phyloP scores from a whole-genome alignment of 2,329 filamentous ascomycete species.

The Aureobasidium sp. region DNA sequence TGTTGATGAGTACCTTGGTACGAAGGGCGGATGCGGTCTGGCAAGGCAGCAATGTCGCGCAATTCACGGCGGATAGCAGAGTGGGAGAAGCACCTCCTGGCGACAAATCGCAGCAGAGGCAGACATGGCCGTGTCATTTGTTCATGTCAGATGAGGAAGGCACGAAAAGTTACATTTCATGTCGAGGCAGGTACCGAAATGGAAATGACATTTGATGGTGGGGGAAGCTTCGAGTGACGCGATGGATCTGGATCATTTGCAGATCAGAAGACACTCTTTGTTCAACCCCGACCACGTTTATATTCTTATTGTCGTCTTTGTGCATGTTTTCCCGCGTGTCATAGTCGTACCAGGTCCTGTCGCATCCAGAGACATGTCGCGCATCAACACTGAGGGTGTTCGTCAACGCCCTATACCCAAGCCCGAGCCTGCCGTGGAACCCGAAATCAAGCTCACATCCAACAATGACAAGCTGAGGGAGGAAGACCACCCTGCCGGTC shows the following conservation, averaged over 20 bases:
- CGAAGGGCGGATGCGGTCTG: conserved; percentile 50
- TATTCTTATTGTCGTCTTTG: neutral
- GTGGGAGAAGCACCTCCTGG: conserved; percentile 40
- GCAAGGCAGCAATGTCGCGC: conserved; percentile 42
- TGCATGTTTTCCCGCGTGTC: neutral
- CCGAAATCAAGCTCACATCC: conserved; percentile 11
- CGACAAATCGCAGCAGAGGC: conserved; percentile 18
- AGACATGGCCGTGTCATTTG: conserved; percentile 23
- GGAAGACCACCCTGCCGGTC: conserved; percentile 23
- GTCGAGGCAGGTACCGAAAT: no score
- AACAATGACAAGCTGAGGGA: neutral
- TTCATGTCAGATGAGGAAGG: conserved; percentile 17
- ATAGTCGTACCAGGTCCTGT: neutral
- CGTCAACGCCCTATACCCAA: neutral
- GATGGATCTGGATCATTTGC: neutral
- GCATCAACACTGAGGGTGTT: conserved; percentile 4
- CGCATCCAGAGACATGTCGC: conserved; percentile 7
- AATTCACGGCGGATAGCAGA: conserved; percentile 41
- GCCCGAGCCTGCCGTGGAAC: neutral
- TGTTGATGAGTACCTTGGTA: conserved; percentile 49
- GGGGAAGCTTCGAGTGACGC: neutral
- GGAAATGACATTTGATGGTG: neutral
- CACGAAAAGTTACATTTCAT: neutral
- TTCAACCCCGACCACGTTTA: neutral
- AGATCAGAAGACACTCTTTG: neutral